Evolutionary conservation across 352 stramenopile genomes (phyloP), one percentile per base, ranked within the genome.

Genomic region (Phytopythium vexans): DNA sequence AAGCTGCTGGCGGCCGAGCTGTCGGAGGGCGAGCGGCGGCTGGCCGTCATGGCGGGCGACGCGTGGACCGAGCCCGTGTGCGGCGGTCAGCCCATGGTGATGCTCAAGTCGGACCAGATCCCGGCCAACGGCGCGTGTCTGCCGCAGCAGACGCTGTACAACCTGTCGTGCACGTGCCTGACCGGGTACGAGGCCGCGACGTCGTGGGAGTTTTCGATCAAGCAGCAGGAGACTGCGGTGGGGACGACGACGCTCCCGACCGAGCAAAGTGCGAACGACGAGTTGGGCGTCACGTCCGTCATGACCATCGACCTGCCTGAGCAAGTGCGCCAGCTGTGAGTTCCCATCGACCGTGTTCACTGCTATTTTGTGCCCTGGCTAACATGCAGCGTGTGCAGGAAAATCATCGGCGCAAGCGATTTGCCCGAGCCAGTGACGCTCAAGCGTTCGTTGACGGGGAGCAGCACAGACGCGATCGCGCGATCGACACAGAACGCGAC

Each of bases 81-180:
- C 37, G 56, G 58, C 43, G 65, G 71, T 16, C 45, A 64, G 35
- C 68, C 71, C 3, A 64, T 74, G 56, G 41, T 77, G 33, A 60
- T 81, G 45, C 42, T 66, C 44, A 74, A 74, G 59, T 70, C 71
- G 11, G 45, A 59, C 6, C 59, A 15, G 0, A 27, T 61, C 12
- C 45, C 51, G 9, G 27, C 57, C 16, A 82, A 82, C 49, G 57
- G 62, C n/a, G 66, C 45, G 2, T 82, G 72, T 42, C 52, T 73
- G 41, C 39, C 49, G 11, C 41, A 62, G 3, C 57, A 72, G 41
- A 68, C 56, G 40, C 49, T 39, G n/a, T 68, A 62, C 62, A 77
- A 77, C 12, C 58, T 82, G 14, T 82, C 72, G 47, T 82, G 72
- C 41, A 58, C 68, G 40, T 82, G 72, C 47, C 45, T 82, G 6